Conservation (phyloP, 805 yeast genomes). For the Saturnispora saitoi region DNA sequence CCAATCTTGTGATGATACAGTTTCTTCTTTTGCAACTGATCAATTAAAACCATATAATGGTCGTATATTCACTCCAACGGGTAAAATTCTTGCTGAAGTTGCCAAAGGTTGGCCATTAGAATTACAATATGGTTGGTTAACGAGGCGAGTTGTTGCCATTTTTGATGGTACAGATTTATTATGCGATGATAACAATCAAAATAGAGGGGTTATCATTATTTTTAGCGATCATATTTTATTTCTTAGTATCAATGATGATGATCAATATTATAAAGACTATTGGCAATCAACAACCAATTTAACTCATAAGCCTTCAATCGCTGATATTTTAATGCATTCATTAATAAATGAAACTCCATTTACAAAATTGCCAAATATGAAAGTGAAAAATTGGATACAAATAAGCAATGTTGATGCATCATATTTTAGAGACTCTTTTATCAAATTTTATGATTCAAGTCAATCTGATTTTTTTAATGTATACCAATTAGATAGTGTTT, state of each 20-base stretch:
- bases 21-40: constrained; percentile 72
- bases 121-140: constrained; percentile 81
- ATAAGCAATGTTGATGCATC: constrained; percentile 49
- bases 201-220: constrained; percentile 54
- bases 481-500: constrained; percentile 19
- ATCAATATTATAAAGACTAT: constrained; percentile 25
- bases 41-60: constrained; percentile 43
- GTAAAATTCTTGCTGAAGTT: constrained; percentile 75
- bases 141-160: constrained; percentile 77
- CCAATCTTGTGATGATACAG: constrained; percentile 49
- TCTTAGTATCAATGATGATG: constrained; percentile 42
- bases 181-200: constrained; percentile 20
- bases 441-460: constrained; percentile 22
- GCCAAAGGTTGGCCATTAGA: constrained; percentile 85
- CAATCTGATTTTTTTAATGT: constrained; percentile 13
- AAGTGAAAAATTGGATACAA: constrained; percentile 59
- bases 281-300: constrained; percentile 5
- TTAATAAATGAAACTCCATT: constrained; percentile 79
- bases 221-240: constrained; percentile 77
- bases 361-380: constrained; percentile 53
- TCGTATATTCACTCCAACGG: constrained; percentile 83
- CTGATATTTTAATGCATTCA: constrained; percentile 86
- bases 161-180: constrained; percentile 32
- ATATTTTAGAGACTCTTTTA: constrained; percentile 29
- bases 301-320: constrained; percentile 46